A percentile compares a stretch with the other conserved stretches of the same genome.
Conservation (phyloP, 768 basidiomycete species). For the Termitomyces sp. region DNA sequence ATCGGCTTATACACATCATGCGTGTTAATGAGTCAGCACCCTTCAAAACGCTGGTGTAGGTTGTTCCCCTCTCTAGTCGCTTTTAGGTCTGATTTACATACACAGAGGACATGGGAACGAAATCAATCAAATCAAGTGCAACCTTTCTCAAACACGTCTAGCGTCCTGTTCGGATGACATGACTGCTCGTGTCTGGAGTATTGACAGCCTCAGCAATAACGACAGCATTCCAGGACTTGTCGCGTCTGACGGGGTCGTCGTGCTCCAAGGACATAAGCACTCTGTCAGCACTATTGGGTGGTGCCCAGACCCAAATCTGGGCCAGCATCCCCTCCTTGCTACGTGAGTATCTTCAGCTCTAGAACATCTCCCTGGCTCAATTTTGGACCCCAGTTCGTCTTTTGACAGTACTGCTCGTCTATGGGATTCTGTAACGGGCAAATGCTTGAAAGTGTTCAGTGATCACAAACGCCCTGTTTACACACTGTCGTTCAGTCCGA, state of each 20-base stretch:
- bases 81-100: slow-evolving; percentile 11
- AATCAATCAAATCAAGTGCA: slow-evolving; percentile 76
- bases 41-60: slow-evolving; percentile 63
- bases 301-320: slow-evolving; percentile 54
- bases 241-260: slow-evolving; percentile 34
- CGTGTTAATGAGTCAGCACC: slow-evolving; percentile 51
- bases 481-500: slow-evolving; percentile 72
- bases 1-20: slow-evolving; percentile 61
- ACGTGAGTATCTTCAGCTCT: slow-evolving; percentile 48
- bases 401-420: slow-evolving; percentile 80
- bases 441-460: slow-evolving; percentile 67
- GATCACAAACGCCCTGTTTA: slow-evolving; percentile 77
- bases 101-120: slow-evolving; percentile 72
- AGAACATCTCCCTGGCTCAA: slow-evolving; percentile 3
- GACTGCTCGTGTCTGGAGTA: slow-evolving; percentile 75
- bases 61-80: slow-evolving; percentile 11
- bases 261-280: slow-evolving; percentile 64
- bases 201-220: slow-evolving; percentile 38
- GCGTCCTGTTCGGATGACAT: slow-evolving; percentile 83
- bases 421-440: slow-evolving; percentile 80
- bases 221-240: slow-evolving; percentile 44
- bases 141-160: slow-evolving; percentile 60
- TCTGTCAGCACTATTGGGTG: slow-evolving; percentile 68
- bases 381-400: slow-evolving; percentile 51
- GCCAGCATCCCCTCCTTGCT: slow-evolving; percentile 61